These are phyloP conservation scores for Termitomyces sp. DNA, from an alignment of 1,284 basidiomycete species.

Conservation along the genomic window DNA sequence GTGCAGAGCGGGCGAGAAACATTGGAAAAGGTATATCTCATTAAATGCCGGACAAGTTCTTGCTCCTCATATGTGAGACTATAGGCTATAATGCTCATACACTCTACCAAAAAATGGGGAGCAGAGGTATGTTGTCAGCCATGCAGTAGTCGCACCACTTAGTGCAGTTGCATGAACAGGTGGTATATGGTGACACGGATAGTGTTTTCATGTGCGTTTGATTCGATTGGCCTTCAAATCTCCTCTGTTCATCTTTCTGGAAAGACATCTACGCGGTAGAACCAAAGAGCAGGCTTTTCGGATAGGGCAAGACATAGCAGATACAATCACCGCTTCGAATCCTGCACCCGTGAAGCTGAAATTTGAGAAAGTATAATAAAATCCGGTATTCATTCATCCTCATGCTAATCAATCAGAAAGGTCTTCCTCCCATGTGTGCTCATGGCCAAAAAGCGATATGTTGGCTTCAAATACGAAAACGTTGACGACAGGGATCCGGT, in stretches of 20 bases:
- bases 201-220: conserved; percentile 73
- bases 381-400: not conserved
- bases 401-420: conserved; percentile 33
- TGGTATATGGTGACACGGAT: conserved; percentile 99
- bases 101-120: conserved; percentile 78
- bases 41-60: not conserved
- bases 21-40: conserved; percentile 71
- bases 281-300: conserved; percentile 91
- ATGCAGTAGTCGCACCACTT: not conserved
- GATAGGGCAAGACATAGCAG: conserved; percentile 90
- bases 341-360: conserved; percentile 92
- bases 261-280: conserved; percentile 73
- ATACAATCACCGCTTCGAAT: conserved; percentile 81
- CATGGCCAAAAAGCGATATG: conserved; percentile 95
- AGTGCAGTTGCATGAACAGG: conserved; percentile 23
- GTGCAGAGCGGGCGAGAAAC: conserved; percentile 96
- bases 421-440: conserved; percentile 92
- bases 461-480: conserved; percentile 91
- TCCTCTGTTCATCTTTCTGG: not conserved
- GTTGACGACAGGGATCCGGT: conserved; percentile 73
- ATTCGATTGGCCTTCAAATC: not conserved
- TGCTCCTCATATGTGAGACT: not conserved
- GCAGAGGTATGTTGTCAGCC: conserved; percentile 49
- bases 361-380: conserved; percentile 80
- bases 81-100: conserved; percentile 82